Percentiles rank a stretch among this genome's conserved stretches.
These are phyloP conservation scores for Cicer cuneatum DNA, from an alignment of 306 rosid species.

Conservation along the genomic window DNA sequence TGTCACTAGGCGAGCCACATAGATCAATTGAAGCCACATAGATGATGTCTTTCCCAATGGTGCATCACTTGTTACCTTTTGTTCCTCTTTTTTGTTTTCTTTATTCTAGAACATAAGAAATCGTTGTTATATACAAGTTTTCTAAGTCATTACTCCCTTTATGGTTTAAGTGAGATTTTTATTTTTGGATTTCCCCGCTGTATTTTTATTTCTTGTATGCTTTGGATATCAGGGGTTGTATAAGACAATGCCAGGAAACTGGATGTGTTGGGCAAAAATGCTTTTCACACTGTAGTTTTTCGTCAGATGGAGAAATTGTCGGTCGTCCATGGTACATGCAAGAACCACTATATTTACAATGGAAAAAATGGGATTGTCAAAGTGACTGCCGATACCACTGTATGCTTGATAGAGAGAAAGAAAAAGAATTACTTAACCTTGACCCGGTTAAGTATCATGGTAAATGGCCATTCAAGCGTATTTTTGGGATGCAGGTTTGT, in stretches of 20 bases:
- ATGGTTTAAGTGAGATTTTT: neutral
- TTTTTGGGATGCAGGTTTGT: conserved; percentile 81
- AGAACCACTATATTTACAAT: conserved; percentile 72
- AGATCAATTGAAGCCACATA: neutral
- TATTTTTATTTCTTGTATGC: conserved; percentile 2
- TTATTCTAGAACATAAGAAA: neutral
- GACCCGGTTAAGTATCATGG: conserved; percentile 81
- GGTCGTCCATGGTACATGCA: conserved; percentile 74
- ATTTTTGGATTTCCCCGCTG: neutral
- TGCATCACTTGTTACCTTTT: neutral
- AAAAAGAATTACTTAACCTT: conserved; percentile 54
- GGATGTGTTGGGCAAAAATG: conserved; percentile 77
- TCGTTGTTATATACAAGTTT: conserved; percentile 4
- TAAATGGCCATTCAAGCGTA: conserved; percentile 86
- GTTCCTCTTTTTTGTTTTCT: neutral
- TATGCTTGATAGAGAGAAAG: conserved; percentile 77
- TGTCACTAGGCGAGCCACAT: neutral
- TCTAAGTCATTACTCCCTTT: neutral
- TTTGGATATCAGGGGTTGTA: conserved; percentile 59
- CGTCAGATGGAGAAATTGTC: conserved; percentile 52
- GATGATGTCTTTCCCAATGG: neutral
- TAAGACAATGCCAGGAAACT: conserved; percentile 67
- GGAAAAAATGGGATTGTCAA: conserved; percentile 85
- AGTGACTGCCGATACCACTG: conserved; percentile 77
- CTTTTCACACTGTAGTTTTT: conserved; percentile 66